These are phyloP conservation scores for Globisporangium solare DNA, from an alignment of 352 stramenopile genomes.

Conservation along the genomic window DNA sequence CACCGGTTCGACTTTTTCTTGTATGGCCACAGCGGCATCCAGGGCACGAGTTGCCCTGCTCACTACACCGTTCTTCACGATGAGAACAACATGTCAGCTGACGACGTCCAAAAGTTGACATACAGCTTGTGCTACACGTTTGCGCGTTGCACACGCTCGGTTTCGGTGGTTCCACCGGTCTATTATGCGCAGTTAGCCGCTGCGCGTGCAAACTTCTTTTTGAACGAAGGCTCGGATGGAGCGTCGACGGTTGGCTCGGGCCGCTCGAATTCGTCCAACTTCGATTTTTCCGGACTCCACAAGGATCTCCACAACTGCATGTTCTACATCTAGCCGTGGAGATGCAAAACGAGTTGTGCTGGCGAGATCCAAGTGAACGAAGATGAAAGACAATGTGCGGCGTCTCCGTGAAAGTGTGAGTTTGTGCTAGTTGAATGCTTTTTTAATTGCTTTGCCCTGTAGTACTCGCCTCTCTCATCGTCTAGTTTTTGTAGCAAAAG, in stretches of 20 bases:
- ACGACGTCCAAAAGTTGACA: slow-evolving; percentile 37
- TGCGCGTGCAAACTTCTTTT: slow-evolving; percentile 52
- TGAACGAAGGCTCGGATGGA: slow-evolving; percentile 27
- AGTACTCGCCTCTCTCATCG: not conserved
- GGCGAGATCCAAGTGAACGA: too few relatives aligned
- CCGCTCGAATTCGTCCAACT: slow-evolving; percentile 15
- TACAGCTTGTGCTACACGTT: slow-evolving; percentile 66
- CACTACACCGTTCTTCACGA: slow-evolving; percentile 68
- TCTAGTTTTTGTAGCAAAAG: not conserved
- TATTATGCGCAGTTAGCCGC: slow-evolving; percentile 70
- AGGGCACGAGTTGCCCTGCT: slow-evolving; percentile 55
- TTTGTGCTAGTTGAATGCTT: not conserved
- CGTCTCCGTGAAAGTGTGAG: not conserved
- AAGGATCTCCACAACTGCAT: slow-evolving; percentile 16
- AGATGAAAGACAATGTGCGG: not conserved
- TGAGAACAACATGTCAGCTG: slow-evolving; percentile 39
- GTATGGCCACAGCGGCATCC: slow-evolving; percentile 58
- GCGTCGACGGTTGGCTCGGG: slow-evolving; percentile 16
- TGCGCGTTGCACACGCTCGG: slow-evolving; percentile 60
- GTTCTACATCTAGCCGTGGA: slow-evolving; percentile 12
- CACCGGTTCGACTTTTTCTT: slow-evolving; percentile 72
- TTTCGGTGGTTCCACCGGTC: slow-evolving; percentile 58
- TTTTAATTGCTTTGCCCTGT: not conserved
- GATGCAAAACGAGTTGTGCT: not conserved
- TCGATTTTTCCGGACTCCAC: slow-evolving; percentile 16